These are phyloP conservation scores for Heterobasidion irregulare DNA, from an alignment of 1,284 basidiomycete genomes.

Conservation along the genomic window DNA sequence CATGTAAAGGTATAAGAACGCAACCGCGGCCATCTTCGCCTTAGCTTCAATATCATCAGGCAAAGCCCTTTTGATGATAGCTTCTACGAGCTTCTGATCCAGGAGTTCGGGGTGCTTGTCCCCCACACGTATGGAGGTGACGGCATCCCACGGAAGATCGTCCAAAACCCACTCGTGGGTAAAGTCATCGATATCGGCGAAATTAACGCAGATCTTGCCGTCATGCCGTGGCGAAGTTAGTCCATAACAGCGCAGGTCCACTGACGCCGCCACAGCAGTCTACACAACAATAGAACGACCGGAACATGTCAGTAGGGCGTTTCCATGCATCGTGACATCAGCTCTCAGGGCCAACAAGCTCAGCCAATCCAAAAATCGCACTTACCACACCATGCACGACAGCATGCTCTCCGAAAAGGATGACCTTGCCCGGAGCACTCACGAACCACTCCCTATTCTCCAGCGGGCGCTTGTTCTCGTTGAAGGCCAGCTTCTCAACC, in stretches of 20 bases:
- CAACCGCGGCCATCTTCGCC: conserved; percentile 63
- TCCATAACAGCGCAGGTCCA: conserved; percentile 93
- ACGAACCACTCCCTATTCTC: conserved; percentile 74
- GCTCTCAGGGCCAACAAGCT: background rate
- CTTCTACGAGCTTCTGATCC: conserved; percentile 63
- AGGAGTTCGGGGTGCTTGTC: conserved; percentile 58
- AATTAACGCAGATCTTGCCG: conserved; percentile 67
- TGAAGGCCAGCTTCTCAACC: conserved; percentile 56
- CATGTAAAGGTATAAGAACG: conserved; percentile 96
- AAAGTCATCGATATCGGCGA: conserved; percentile 77
- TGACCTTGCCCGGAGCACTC: conserved; percentile 96
- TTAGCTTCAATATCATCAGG: conserved; percentile 30
- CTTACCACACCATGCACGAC: conserved; percentile 95
- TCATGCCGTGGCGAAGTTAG: conserved; percentile 72
- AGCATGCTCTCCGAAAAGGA: conserved; percentile 97
- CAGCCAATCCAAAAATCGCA: conserved; percentile 14
- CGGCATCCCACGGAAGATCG: conserved; percentile 81
- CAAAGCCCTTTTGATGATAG: conserved; percentile 50
- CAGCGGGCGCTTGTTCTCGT: conserved; percentile 19
- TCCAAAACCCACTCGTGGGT: conserved; percentile 77
- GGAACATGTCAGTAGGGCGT: background rate
- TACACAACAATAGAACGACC: conserved; percentile 21
- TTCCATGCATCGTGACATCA: background rate
- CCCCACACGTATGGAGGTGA: conserved; percentile 43
- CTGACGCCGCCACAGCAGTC: conserved; percentile 93